Evolutionary conservation across 2,329 filamentous ascomycete genomes (phyloP).

Genomic region (Aspergillus novoparasiticus): DNA sequence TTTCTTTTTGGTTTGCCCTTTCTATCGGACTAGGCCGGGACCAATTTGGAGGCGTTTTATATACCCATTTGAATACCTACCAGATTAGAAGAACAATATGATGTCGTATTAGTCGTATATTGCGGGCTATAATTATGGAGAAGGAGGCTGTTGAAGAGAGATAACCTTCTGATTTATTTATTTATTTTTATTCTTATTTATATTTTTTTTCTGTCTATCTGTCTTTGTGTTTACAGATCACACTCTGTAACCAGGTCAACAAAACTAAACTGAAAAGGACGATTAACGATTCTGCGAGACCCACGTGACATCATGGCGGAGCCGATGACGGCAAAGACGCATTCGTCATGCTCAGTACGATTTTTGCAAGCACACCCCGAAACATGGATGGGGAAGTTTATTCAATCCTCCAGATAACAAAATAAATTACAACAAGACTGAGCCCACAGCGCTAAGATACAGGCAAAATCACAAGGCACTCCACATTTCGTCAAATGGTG

Average conservation of each 20-base stretch:
- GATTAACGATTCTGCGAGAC: constrained; percentile 6
- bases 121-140: not conserved
- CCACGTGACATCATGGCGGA: constrained; percentile 28
- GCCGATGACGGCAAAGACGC: constrained; percentile 8
- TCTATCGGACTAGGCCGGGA: not conserved
- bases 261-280: not conserved
- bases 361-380: not conserved
- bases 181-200: not conserved
- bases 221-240: not conserved
- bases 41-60: constrained; percentile 15
- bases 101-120: not conserved
- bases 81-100: not conserved
- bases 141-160: not conserved
- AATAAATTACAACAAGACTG: not conserved
- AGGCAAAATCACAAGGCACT: not conserved
- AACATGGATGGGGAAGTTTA: constrained; percentile 4
- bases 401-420: not conserved
- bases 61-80: constrained; percentile 8
- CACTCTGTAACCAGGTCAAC: not conserved
- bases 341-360: constrained; percentile 17
- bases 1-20: not conserved
- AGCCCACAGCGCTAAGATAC: not conserved
- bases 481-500: not conserved
- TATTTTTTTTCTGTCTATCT: not conserved
- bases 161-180: not conserved